phyloP scores from a whole-genome alignment of 768 basidiomycete species.

The Hericium erinaceus region DNA sequence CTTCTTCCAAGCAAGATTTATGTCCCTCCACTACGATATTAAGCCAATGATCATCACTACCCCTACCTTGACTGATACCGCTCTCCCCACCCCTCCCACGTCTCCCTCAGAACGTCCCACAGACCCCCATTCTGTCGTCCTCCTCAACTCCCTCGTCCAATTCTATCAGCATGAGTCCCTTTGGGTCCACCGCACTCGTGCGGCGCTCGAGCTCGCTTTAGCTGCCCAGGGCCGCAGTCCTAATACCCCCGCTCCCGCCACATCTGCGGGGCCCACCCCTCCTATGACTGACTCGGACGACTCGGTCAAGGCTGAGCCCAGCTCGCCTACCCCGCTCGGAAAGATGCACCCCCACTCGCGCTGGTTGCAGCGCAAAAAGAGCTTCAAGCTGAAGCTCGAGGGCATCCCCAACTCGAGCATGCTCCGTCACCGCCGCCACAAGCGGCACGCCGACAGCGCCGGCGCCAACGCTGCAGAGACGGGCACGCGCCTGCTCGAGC shows the following conservation, averaged over 20 bases:
- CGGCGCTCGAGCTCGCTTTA: constrained; percentile 43
- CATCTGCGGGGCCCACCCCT: constrained; percentile 7
- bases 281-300: constrained; percentile 13
- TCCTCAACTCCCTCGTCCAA: constrained; percentile 54
- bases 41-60: constrained; percentile 2
- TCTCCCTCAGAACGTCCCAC: constrained; percentile 15
- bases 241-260: constrained; percentile 1
- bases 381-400: constrained; percentile 42
- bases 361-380: constrained; percentile 53
- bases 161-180: constrained; percentile 66
- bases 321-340: constrained; percentile 17
- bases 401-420: constrained; percentile 28
- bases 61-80: constrained; percentile 12
- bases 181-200: constrained; percentile 63
- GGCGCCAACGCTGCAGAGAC: constrained; percentile 24
- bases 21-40: not conserved
- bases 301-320: constrained; percentile 25
- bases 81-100: constrained; percentile 24
- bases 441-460: constrained; percentile 7
- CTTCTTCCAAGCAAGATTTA: not conserved
- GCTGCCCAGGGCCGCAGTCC: constrained; percentile 18
- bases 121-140: constrained; percentile 32
- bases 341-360: constrained; percentile 21
- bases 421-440: constrained; percentile 21
- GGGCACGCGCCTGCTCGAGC: constrained; percentile 47